phyloP scores from a whole-genome alignment of 1,139 yeast species.

The Taphrina betulina region DNA sequence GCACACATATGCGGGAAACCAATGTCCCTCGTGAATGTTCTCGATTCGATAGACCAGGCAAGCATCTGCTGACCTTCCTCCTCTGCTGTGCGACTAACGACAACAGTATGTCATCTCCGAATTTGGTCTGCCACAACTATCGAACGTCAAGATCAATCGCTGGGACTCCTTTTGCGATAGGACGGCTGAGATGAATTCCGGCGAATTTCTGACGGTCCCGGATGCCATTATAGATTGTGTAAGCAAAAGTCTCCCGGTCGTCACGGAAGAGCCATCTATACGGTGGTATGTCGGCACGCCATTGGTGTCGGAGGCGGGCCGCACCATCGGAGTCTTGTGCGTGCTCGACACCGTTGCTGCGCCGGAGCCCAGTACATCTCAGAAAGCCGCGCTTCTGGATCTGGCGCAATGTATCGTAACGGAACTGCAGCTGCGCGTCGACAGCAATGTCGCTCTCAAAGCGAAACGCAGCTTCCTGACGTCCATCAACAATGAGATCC shows the following conservation, averaged over 20 bases:
- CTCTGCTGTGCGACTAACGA: no score
- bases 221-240: background rate
- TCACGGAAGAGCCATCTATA: slow-evolving; percentile 4
- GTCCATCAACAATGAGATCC: slow-evolving; percentile 28
- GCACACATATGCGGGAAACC: slow-evolving; percentile 5
- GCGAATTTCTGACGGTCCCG: slow-evolving; percentile 1
- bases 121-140: background rate
- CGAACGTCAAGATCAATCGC: slow-evolving; percentile 9
- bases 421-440: slow-evolving; percentile 16
- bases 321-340: slow-evolving; percentile 24
- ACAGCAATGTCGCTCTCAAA: slow-evolving; percentile 9
- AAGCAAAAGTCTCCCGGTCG: slow-evolving; percentile 1
- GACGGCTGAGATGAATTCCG: background rate
- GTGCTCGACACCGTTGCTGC: slow-evolving; percentile 16
- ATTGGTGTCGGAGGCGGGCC: slow-evolving; percentile 4
- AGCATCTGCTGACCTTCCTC: no score
- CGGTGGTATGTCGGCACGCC: slow-evolving; percentile 28
- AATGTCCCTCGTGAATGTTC: slow-evolving; percentile 4
- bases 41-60: no score
- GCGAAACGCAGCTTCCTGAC: slow-evolving; percentile 21
- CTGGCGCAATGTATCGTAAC: slow-evolving; percentile 16
- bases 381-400: slow-evolving; percentile 6
- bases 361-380: background rate
- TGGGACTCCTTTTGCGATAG: slow-evolving; percentile 16
- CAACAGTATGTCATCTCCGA: slow-evolving; percentile 15